Base-by-base conservation (phyloP, 148 eudicot species). In the Euryodendron excelsum region DNA sequence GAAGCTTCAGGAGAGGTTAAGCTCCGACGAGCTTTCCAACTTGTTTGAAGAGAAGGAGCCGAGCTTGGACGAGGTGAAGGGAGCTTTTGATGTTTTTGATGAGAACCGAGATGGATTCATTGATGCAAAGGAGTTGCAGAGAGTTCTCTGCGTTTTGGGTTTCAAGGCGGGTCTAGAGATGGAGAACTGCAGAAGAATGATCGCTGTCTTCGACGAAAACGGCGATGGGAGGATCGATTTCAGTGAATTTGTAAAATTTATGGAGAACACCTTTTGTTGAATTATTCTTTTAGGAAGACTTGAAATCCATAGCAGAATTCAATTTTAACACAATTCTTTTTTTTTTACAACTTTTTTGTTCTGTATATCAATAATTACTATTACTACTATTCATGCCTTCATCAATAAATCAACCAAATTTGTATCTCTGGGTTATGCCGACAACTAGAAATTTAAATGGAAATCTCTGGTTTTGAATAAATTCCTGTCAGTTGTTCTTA, bases 71-170 rank as follows among this genome's bases (percentile, higher is more conserved):
- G 96, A 91, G 55, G 79, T 87, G 44, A 88, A 76, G 61, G 91
- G 79, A 33, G 90, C 96, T 36, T 91, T 91, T 61, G 87, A 86
- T 62, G 88, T 91, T 41, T 91, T 88, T 81, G 96, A 91, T 82
- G 69, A 87, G 68, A 90, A 91, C 79, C 80, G 60, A 77, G 96
- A 91, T 81, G 96, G 96, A 81, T 91, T 91, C 59, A 88, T 91
- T 72, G 96, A 90, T 81, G 87, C 90, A 30, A 31, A 2, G 61
- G 96, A 91, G 77, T 83, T 91, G 83, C 84, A 84, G 21, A 90
- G 85, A 75, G 91, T 91, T 74, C 48, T 91, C 41, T 55, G 44
- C 59, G 81, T 48, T 77, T 72, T 91, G 80, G 91, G 96, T 52
- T 72, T 91, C 27, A 81, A 67, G 25, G 84, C 87, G 65, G 90